phyloP scores from a whole-genome alignment of 2,329 filamentous ascomycete species.

The Ceratocystis smalleyi region DNA sequence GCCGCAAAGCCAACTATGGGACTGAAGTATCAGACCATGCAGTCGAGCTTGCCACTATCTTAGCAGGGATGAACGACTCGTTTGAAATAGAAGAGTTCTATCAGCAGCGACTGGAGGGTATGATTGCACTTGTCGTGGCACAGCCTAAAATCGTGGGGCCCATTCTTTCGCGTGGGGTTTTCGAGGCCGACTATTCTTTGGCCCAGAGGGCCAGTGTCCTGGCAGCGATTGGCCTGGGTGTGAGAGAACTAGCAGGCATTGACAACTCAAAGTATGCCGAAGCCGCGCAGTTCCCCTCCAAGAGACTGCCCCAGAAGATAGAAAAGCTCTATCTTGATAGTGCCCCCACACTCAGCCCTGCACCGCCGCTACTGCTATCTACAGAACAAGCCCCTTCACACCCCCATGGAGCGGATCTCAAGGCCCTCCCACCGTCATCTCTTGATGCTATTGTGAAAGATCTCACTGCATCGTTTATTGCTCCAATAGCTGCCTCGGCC shows the following conservation, averaged over 20 bases:
- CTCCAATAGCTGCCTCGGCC: constrained; percentile 65
- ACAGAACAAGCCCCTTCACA: constrained; percentile 17
- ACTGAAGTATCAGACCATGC: constrained; percentile 74
- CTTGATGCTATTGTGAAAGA: constrained; percentile 53
- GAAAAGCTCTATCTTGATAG: constrained; percentile 50
- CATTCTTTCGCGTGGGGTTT: constrained; percentile 74
- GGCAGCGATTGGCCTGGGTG: constrained; percentile 64
- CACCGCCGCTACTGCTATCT: constrained; percentile 11
- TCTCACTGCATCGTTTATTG: constrained; percentile 58
- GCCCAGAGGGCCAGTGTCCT: constrained; percentile 70
- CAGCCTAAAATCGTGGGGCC: constrained; percentile 63
- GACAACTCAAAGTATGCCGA: constrained; percentile 39
- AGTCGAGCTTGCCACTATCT: constrained; percentile 59
- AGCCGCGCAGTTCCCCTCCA: constrained; percentile 56
- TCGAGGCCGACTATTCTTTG: constrained; percentile 81
- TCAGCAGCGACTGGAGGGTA: constrained; percentile 57
- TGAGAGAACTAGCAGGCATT: constrained; percentile 70
- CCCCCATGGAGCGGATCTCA: constrained; percentile 27
- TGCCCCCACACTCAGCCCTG: constrained; percentile 18
- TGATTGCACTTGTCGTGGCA: constrained; percentile 67
- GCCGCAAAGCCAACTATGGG: constrained; percentile 76
- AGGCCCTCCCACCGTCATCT: constrained; percentile 39
- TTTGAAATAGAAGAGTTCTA: constrained; percentile 68
- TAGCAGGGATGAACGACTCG: constrained; percentile 72
- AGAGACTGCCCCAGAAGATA: constrained; percentile 56